Evolutionary conservation across 2,329 filamentous ascomycete genomes (phyloP), one percentile per base, ranked within the genome.

Genomic region (Ophiocordyceps camponoti-leonardi): DNA sequence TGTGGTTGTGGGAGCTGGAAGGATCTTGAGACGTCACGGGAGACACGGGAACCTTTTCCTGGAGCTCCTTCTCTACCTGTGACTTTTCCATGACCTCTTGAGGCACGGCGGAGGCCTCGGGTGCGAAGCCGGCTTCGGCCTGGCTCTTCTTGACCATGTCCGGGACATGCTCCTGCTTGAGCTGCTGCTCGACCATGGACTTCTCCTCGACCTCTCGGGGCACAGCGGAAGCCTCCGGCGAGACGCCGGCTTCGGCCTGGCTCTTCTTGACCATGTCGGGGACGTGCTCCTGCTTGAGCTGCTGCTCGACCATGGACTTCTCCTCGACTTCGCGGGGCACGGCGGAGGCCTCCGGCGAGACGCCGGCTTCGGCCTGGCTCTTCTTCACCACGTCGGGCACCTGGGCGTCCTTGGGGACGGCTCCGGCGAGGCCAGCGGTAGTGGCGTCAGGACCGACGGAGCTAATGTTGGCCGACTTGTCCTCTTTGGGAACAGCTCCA

Each of bases 11-110:
- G n/a, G n/a, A n/a, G n/a, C 23, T 26, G 23, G 23, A 26, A 26
- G 23, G 23, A 26, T 26, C 23, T 26, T 26, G 23, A 8, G 23
- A 26, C 23, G 23, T 26, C 5, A 26, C 23, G 23, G 23, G 23
- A 26, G 23, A 26, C 23, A 26, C 23, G 23, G 23, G 31, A 14
- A 35, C 31, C 31, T 35, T 35, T 35, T 35, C 31, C 31, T 16
- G n/a, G 10, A 35, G 31, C 31, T 35, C 31, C 31, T 35, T 35
- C 31, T 35, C 31, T 10, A 35, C 31, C 31, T 35, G 68, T 47
- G 73, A 75, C 73, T 87, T 87, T 54, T 84, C 82, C 52, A 70
- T 61, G 8, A 87, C 80, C 55, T 82, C 81, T 40, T 73, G 68
- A 28, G 75, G 64, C 47, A 77, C 68, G 35, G 72, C 79, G 52